Evolutionary conservation across 1,284 basidiomycete genomes (phyloP).

Genomic region (Mycena sp.): DNA sequence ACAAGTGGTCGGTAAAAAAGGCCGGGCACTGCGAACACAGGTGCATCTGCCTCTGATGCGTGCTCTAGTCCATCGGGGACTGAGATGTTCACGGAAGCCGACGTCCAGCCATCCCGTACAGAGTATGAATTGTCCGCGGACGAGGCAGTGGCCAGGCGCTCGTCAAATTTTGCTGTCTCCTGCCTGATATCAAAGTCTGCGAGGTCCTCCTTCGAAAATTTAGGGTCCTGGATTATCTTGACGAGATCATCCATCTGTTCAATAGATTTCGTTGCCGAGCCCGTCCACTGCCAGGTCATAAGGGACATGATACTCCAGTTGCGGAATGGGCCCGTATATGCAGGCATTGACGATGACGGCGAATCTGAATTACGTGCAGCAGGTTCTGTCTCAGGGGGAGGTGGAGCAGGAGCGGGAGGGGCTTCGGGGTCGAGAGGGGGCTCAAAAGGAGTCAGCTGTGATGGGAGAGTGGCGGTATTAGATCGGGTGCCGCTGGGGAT

Average conservation of each 20-base stretch:
- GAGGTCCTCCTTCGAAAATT: neutral
- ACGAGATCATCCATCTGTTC: neutral
- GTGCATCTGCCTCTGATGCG: neutral
- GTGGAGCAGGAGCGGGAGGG: neutral
- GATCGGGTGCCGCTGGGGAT: neutral
- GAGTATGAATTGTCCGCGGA: too few relatives aligned
- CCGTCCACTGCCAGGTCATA: neutral
- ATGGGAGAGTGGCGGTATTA: too few relatives aligned
- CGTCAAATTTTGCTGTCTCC: neutral
- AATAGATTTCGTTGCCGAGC: neutral
- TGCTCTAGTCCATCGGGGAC: slow-evolving; percentile 1
- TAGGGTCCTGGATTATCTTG: neutral
- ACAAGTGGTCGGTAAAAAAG: slow-evolving; percentile 11
- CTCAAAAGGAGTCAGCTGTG: neutral
- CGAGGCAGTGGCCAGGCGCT: neutral
- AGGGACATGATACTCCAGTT: neutral
- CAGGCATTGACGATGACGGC: too few relatives aligned
- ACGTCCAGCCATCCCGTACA: neutral
- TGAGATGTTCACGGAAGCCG: neutral
- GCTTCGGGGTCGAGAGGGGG: too few relatives aligned
- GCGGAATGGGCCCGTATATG: neutral
- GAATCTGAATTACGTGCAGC: too few relatives aligned
- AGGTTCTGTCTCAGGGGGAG: neutral
- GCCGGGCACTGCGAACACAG: slow-evolving; percentile 2
- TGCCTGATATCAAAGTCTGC: neutral